phyloP scores from a whole-genome alignment of 371 early-diverging fungal genomes.

The Mortierella sp. region DNA sequence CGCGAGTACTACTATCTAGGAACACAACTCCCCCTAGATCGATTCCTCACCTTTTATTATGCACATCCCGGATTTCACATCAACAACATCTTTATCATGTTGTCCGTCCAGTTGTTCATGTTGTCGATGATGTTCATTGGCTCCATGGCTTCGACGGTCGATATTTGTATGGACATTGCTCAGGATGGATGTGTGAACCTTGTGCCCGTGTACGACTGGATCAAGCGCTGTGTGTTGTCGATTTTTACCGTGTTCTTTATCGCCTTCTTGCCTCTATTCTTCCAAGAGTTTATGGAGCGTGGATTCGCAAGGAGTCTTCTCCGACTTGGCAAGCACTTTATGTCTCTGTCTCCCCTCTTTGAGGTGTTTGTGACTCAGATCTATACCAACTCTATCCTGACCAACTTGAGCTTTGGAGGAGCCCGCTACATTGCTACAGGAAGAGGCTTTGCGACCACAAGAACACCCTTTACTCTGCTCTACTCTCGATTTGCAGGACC shows the following conservation, averaged over 20 bases:
- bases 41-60: constrained; percentile 88
- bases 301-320: constrained; percentile 78
- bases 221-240: constrained; percentile 80
- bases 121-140: constrained; percentile 77
- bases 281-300: constrained; percentile 86
- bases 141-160: constrained; percentile 70
- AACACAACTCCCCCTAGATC: constrained; percentile 82
- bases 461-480: constrained; percentile 76
- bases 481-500: constrained; percentile 81
- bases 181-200: constrained; percentile 76
- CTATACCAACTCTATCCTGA: constrained; percentile 82
- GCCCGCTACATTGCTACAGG: constrained; percentile 91
- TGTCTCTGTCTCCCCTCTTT: constrained; percentile 86
- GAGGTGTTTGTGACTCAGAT: constrained; percentile 92
- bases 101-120: constrained; percentile 87
- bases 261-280: constrained; percentile 83
- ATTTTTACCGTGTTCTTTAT: constrained; percentile 81
- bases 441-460: constrained; percentile 88
- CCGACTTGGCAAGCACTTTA: constrained; percentile 82
- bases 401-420: constrained; percentile 84
- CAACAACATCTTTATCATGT: constrained; percentile 89
- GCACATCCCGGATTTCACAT: constrained; percentile 92
- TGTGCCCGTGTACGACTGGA: constrained; percentile 81
- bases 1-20: constrained; percentile 91
- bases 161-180: constrained; percentile 53